Base-by-base conservation (phyloP, 106 monocot species). In the Triglochin maritima region DNA sequence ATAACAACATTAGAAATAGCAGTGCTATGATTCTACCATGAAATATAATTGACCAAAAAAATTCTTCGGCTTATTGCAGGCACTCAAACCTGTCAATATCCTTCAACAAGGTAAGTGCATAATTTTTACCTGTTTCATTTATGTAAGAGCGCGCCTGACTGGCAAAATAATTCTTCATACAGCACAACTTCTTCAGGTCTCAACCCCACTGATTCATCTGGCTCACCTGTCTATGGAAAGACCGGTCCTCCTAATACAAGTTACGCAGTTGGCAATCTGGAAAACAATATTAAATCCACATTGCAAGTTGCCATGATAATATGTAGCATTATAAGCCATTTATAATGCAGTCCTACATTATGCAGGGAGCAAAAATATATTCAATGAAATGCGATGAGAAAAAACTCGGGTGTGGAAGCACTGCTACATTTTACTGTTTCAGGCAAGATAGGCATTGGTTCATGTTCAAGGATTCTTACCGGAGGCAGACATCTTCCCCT, bases 21-120 rank as follows among this genome's bases (percentile, higher is more conserved):
- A 64, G 12, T 41, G 3, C 41, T 44, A 45, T 47, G 15, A 41
- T 29, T 3, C 3, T 10, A 51, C 41, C 5, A 15, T 44, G 15
- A 52, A 52, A 52, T 52, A 52, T 47, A 48, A 11, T 46, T n/a
- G 9, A 2, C 16, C 4, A 46, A 2, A n/a, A 8, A 11, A 5
- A 4, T 49, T 47, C 3, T 47, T 65, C 3, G n/a, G 42, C 9
- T 12, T 70, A 14, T 47, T 82, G 56, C 82, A 88, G 88, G 84
- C 50, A 72, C 81, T 51, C 47, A 75, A 11, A 59, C 74, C 55
- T 88, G 88, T 67, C 76, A 66, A 13, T 85, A 57, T 74, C 72
- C 81, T 65, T 77, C 88, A 60, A 72, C 84, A 65, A 88, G 88
- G 88, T 88, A 88, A 43, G 13, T 14, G 49, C 9, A 50, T 3